Base-by-base conservation (phyloP, 805 yeast genomes). In the Pichia heedii region DNA sequence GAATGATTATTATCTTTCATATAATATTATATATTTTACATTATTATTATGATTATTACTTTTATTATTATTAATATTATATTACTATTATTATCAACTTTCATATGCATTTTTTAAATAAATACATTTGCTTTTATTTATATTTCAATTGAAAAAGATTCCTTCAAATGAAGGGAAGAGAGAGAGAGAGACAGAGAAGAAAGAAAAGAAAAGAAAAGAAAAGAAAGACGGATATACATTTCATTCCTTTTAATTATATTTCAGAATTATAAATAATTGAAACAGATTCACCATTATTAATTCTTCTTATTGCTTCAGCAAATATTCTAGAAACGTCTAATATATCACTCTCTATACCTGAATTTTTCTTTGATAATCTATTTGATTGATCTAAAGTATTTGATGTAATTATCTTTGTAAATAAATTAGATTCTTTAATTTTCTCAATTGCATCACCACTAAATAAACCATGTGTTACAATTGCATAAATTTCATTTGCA, bases 211-310 rank as follows among this genome's bases (percentile, higher is more conserved):
- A 15, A 33, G 20, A 12, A 40, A 41, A 19, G 45, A 41, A 2
- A 41, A 41, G n/a, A 30, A 22, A 30, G 20, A 16, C 19, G 9
- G 15, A 3, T 30, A 32, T 20, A 21, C 13, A n/a, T 12, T 34
- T 21, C 29, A 10, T 3, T 3, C 9, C n/a, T n/a, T n/a, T n/a
- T n/a, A 16, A 32, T 54, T 49, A 76, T 77, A 78, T 73, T 2
- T 79, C 94, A 53, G 84, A 89, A 55, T 88, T 96, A 65, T 89
- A 93, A 48, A 93, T 69, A 85, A 87, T 83, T 18, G 95, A 82
- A 16, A 93, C 95, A 15, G 90, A 79, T 68, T 93, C 99, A 52
- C 99, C 99, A 54, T 93, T 93, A 63, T 93, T 95, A 40, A 93
- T 90, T 62, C 99, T 74, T 61, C 99, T 74, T 37, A 93, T 87